Conservation (phyloP, 768 basidiomycete species). For the Fibroporia radiculosa region DNA sequence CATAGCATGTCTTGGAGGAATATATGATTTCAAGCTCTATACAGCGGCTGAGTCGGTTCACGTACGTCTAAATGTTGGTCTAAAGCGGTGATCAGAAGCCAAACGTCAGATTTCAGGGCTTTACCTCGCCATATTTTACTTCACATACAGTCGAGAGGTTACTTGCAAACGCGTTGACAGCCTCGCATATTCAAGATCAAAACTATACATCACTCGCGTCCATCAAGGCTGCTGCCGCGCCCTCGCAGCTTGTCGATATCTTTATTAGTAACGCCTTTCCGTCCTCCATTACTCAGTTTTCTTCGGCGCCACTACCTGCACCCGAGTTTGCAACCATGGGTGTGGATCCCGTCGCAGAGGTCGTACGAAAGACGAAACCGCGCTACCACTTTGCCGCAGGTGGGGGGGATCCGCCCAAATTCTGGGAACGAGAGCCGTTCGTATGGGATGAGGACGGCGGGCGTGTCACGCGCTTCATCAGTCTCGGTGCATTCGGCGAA, state of each 20-base stretch:
- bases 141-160: slow-evolving; percentile 63
- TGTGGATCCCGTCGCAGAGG: slow-evolving; percentile 56
- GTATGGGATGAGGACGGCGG: slow-evolving; percentile 68
- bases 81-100: no score
- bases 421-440: slow-evolving; percentile 96
- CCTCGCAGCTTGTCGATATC: slow-evolving; percentile 69
- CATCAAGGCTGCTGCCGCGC: slow-evolving; percentile 51
- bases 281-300: slow-evolving; percentile 50
- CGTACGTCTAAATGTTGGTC: slow-evolving; percentile 31
- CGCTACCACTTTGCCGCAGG: slow-evolving; percentile 80
- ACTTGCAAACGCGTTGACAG: slow-evolving; percentile 59
- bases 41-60: slow-evolving; percentile 53
- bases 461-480: slow-evolving; percentile 73
- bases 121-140: slow-evolving; percentile 70
- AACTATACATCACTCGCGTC: slow-evolving; percentile 59
- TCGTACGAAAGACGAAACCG: slow-evolving; percentile 61
- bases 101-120: slow-evolving; percentile 57
- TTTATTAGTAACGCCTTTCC: slow-evolving; percentile 81
- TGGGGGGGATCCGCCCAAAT: slow-evolving; percentile 58
- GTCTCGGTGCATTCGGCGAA: slow-evolving; percentile 82
- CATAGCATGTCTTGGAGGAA: slow-evolving; percentile 81
- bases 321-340: slow-evolving; percentile 37
- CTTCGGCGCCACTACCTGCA: slow-evolving; percentile 38
- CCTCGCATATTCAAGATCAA: slow-evolving; percentile 33
- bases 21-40: slow-evolving; percentile 58